Evolutionary conservation across 768 basidiomycete species (phyloP), one percentile per base, ranked within the genome.

Genomic region (Podaxis sp.): DNA sequence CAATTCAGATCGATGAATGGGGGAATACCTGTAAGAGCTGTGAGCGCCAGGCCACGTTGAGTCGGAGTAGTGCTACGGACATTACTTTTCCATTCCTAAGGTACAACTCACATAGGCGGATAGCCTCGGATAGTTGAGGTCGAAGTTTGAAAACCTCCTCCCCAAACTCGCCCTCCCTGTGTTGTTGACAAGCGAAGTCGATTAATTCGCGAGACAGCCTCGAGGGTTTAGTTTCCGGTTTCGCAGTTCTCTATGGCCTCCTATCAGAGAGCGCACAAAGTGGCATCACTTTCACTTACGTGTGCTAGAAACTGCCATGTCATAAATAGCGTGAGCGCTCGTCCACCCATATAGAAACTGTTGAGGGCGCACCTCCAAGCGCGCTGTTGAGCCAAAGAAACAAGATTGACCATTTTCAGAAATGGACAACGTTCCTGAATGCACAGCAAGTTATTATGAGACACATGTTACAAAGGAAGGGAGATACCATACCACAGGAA

Each of bases 351-450:
- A 4, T 18, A 35, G n/a, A 36, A 28, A 40, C 5, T 21, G 35
- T 21, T 51, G n/a, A 9, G 35, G 10, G 66, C 80, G 54, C 64
- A 88, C 88, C 78, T 90, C 88, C 23, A 86, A 78, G 38, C 87
- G 82, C 5, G 89, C 85, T 0, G 87, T 90, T 60, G 79, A 78
- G 16, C 89, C 87, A 60, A 86, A 76, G 68, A 85, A 88, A 37
- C 72, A 78, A 0, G 80, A 77, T 63, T 83, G 82, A 0, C 84
- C 85, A 50, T 79, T 70, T 23, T 77, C 68, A n/a, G 80, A 83
- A 25, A 88, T 76, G 2, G 79, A 80, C 54, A 89, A 72, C 7
- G 86, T 87, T 16, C 85, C 85, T 85, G 54, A 9, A 10, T 11
- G 50, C 78, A 3, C 28, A 28, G 21, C 4, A 35, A 23, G 48